Evolutionary conservation across 108 stramenopile genomes (phyloP).

Genomic region (Cyclostephanos tholiformis): DNA sequence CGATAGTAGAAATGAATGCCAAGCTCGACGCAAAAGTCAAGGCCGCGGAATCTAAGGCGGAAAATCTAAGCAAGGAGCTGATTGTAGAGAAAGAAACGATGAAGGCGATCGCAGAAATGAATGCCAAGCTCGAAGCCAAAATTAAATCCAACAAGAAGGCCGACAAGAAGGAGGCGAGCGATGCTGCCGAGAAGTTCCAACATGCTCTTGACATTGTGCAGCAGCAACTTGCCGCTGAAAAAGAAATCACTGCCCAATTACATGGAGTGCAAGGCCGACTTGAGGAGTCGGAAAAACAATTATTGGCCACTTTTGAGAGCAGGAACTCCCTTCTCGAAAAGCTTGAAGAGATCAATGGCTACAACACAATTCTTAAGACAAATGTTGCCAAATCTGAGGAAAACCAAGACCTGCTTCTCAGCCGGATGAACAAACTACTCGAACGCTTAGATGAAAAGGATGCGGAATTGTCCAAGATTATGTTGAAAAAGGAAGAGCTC

Average conservation of each 20-base stretch:
- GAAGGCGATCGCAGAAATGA: not conserved
- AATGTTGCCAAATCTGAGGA: not conserved
- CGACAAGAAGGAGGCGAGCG: not conserved
- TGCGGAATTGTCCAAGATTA: not conserved
- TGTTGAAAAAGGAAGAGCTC: not conserved
- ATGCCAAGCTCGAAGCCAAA: constrained; percentile 3
- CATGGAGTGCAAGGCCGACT: not conserved
- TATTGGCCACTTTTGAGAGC: not conserved
- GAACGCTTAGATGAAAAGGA: not conserved
- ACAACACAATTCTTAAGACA: not conserved
- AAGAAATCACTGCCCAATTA: not conserved
- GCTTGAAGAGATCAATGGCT: not conserved
- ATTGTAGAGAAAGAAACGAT: not conserved
- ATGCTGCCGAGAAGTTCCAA: constrained; percentile 4
- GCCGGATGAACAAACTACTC: not conserved
- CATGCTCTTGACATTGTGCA: not conserved
- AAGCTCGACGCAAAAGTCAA: not conserved
- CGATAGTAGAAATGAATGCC: not conserved
- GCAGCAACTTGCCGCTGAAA: not conserved
- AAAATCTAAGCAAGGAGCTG: not conserved
- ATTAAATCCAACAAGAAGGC: not conserved
- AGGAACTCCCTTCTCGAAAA: not conserved
- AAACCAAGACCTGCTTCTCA: not conserved
- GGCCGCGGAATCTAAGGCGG: not conserved
- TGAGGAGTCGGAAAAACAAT: not conserved